Conservation (phyloP, 2,329 filamentous ascomycete genomes). For the Hypomyces perniciosus region DNA sequence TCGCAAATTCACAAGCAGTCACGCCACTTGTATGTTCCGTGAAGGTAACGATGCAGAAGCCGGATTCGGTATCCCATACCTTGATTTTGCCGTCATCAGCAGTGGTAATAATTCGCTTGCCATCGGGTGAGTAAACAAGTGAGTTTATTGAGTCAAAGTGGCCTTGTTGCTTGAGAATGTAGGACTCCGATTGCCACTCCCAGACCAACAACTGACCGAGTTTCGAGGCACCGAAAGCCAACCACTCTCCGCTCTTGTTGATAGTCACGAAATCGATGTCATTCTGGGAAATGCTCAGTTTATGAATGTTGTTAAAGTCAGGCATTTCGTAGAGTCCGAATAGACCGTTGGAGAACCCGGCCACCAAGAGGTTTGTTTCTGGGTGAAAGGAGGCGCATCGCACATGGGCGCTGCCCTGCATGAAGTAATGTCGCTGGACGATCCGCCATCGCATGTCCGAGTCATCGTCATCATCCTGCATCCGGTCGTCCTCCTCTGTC, state of each 20-base stretch:
- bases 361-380: constrained; percentile 83
- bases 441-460: constrained; percentile 82
- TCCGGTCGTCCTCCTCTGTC: constrained; percentile 53
- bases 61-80: constrained; percentile 93
- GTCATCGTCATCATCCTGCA: constrained; percentile 52
- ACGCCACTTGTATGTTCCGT: constrained; percentile 94
- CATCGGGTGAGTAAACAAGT: constrained; percentile 87
- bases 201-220: constrained; percentile 94
- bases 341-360: constrained; percentile 88
- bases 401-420: constrained; percentile 81
- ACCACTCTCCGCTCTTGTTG: constrained; percentile 92
- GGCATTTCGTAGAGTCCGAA: constrained; percentile 96
- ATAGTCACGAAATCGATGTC: constrained; percentile 93
- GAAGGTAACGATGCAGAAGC: constrained; percentile 97
- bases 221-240: constrained; percentile 93
- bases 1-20: constrained; percentile 90
- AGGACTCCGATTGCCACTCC: constrained; percentile 99
- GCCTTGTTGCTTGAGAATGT: constrained; percentile 95
- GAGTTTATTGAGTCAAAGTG: constrained; percentile 96
- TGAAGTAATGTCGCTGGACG: constrained; percentile 85
- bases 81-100: constrained; percentile 98
- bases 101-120: constrained; percentile 85
- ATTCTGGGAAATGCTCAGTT: constrained; percentile 87
- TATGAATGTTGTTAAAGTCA: constrained; percentile 92
- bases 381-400: constrained; percentile 89